Base-by-base conservation (phyloP, 2,329 filamentous ascomycete genomes). In the Pestalotiopsis sp. region DNA sequence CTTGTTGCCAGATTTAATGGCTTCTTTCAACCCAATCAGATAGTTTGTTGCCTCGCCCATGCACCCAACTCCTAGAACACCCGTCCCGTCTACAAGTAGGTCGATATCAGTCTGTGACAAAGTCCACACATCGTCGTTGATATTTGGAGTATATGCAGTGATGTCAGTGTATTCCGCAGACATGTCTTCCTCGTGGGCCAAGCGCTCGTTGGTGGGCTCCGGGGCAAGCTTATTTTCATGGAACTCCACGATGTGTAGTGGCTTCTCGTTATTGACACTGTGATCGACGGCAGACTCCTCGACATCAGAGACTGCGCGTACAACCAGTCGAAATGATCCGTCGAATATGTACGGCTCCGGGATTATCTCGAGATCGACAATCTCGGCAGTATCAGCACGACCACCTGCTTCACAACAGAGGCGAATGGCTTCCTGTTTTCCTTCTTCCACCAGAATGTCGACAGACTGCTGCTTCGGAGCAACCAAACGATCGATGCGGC, bases 51-150 rank as follows among this genome's bases (percentile, higher is more conserved):
- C 59, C 20, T 61, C 59, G 11, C 59, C 59, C 23, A 38, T 38
- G 27, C 59, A 61, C 17, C 59, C 59, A n/a, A 61, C 59, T 14
- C 59, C 59, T 3, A 61, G 59, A 27, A 61, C 31, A n/a, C 59
- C 25, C 13, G 59, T 61, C 4, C 59, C 59, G 14, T 61, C 59
- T 12, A 61, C 59, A 20, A 61, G 59, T 13, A 61, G 13, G 9
- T 61, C 59, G 20, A 61, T 27, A 36, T 61, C 59, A 11, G 59
- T 61, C n/a, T 39, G 27, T 61, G 59, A 14, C 20, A 61, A 20
- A 14, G 59, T 61, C 59, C 59, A 61, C 4, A 39, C 31, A 39
- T 61, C 27, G 14, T 36, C 17, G 6, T 36, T 2, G 17, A 61
- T 61, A 13, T 4, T 12, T 4, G 59, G 59, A 14, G 14, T 9